Evolutionary conservation across 1,284 basidiomycete genomes (phyloP), one percentile per base, ranked within the genome.

Genomic region (Ceratobasidium sp.): DNA sequence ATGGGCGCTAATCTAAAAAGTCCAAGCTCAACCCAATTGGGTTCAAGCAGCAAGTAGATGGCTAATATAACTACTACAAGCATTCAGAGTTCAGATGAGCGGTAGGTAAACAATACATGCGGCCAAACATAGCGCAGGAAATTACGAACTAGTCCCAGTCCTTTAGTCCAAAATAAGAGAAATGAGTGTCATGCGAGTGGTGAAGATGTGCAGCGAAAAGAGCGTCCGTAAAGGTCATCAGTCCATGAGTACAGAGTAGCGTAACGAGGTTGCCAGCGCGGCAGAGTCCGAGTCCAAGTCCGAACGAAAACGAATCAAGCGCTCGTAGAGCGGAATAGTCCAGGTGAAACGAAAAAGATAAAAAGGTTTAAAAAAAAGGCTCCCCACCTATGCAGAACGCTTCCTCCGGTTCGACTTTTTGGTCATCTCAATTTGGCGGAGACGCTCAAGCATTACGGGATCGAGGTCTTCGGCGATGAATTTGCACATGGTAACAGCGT

Each of bases 401-500:
- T 71, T 71, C 31, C 66, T 58, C 16, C 66, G 34, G 54, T 24
- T 24, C 29, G 66, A 27, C 39, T 71, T 71, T 41, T 71, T 71
- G 19, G 66, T 58, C 66, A 71, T 71, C 29, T 71, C 66, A 59
- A 71, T 58, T 11, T 71, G 66, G 54, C 66, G 66, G 5, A 71
- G 39, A 59, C 66, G 66, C 29, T 71, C 66, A n/a, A 71, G 66
- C 31, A 71, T 71, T 6, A 59, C 66, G 6, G 66, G 66, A 27
- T 71, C 66, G 29, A 71, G 66, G 41, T 71, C 66, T 41, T 71
- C 66, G 22, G 66, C 66, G n/a, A 71, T 71, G 27, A 71, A 71
- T n/a, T 71, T 71, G 54, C 66, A 71, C 66, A 71, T 71, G 0
- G 66, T 71, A 27, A 71, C 53, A n/a, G 66, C 66, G 31, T 71